These are phyloP conservation scores for Daldinia sp. DNA, from an alignment of 2,329 filamentous ascomycete species.

Conservation along the genomic window DNA sequence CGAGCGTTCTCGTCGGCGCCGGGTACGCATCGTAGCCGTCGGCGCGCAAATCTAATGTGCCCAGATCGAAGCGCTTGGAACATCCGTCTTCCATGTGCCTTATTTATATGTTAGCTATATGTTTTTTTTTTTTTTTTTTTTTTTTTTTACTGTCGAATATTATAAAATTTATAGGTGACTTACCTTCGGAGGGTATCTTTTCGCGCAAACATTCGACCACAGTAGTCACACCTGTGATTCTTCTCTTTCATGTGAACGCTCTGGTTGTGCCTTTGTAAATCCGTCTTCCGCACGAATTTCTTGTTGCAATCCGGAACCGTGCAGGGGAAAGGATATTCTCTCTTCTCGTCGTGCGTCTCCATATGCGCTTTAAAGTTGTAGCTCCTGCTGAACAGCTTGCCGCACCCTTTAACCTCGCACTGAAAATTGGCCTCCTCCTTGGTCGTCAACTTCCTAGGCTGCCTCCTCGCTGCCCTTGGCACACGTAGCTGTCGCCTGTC, in stretches of 20 bases:
- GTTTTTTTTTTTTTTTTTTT: not conserved
- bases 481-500: constrained; percentile 49
- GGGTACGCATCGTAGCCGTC: constrained; percentile 46
- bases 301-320: constrained; percentile 73
- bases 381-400: constrained; percentile 82
- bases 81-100: constrained; percentile 85
- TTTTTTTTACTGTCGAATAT: too few species aligned
- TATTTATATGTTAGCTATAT: constrained; percentile 29
- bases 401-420: constrained; percentile 77
- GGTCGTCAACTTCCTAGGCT: constrained; percentile 68
- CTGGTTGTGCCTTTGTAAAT: constrained; percentile 73
- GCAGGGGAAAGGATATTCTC: constrained; percentile 79
- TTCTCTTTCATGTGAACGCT: constrained; percentile 80
- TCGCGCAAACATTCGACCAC: constrained; percentile 77
- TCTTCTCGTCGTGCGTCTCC: constrained; percentile 82
- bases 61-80: constrained; percentile 72
- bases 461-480: constrained; percentile 52
- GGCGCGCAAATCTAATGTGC: constrained; percentile 60
- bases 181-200: constrained; percentile 87
- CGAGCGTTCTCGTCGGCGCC: constrained; percentile 43
- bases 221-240: constrained; percentile 77
- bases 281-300: constrained; percentile 85
- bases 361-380: constrained; percentile 91
- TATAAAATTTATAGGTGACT: constrained; percentile 45
- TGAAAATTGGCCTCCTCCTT: constrained; percentile 77